phyloP scores from a whole-genome alignment of 1,284 basidiomycete genomes.

The Volvariella volvacea region DNA sequence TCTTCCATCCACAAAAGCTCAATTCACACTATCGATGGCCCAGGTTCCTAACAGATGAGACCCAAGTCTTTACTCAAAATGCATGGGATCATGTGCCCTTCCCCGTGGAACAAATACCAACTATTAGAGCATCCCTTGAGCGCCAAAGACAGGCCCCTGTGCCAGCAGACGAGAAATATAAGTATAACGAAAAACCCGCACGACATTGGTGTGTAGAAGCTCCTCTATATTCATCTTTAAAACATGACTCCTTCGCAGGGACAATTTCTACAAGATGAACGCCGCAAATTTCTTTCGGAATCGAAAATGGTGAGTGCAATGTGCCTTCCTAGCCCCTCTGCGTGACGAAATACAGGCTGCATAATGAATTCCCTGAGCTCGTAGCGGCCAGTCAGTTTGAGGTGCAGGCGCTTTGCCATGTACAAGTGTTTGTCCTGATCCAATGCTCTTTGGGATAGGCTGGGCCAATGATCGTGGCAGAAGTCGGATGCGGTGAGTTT shows the following conservation, averaged over 20 bases:
- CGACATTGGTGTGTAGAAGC: constrained; percentile 55
- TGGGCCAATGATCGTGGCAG: constrained; percentile 69
- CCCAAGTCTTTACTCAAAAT: constrained; percentile 70
- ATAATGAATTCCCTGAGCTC: constrained; percentile 87
- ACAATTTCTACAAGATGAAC: constrained; percentile 85
- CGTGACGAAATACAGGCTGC: constrained; percentile 47
- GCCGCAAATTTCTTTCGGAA: constrained; percentile 87
- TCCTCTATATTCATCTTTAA: background rate
- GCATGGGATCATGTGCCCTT: constrained; percentile 89
- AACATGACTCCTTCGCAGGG: no score
- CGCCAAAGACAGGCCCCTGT: constrained; percentile 68
- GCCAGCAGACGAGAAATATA: constrained; percentile 53
- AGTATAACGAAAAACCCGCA: constrained; percentile 71
- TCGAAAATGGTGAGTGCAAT: constrained; percentile 63
- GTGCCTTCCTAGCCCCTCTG: background rate
- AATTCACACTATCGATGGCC: background rate
- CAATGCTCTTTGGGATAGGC: constrained; percentile 40
- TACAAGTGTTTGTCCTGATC: background rate
- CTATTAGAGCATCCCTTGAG: constrained; percentile 61
- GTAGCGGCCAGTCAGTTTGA: constrained; percentile 61
- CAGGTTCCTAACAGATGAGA: constrained; percentile 58
- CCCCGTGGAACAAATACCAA: constrained; percentile 69
- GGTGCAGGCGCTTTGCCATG: constrained; percentile 31
- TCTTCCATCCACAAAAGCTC: background rate
- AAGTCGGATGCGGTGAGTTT: constrained; percentile 78